Evolutionary conservation across 306 rosid species (phyloP).

Genomic region (Herpetospermum pedunculosum): DNA sequence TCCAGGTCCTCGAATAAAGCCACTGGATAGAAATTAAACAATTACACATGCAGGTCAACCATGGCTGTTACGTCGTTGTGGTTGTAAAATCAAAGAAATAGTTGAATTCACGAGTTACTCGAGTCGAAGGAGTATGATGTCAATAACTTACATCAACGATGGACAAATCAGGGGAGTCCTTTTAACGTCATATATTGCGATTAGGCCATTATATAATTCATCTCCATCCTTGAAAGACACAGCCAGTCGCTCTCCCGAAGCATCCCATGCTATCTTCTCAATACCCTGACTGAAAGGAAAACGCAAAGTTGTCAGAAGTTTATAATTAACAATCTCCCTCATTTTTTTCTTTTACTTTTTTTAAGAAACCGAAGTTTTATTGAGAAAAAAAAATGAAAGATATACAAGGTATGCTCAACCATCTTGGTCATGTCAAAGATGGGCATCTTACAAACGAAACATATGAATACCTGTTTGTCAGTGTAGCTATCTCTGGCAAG

Average conservation of each 20-base stretch:
- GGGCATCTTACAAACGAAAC: neutral
- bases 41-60: neutral
- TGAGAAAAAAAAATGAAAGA: no score
- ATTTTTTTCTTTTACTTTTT: no score
- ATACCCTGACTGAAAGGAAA: slow-evolving; percentile 61
- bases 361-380: no score
- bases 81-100: neutral
- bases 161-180: slow-evolving; percentile 66
- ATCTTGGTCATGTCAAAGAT: slow-evolving; percentile 6
- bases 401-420: no score
- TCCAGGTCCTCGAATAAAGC: slow-evolving; percentile 97
- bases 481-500: slow-evolving; percentile 60
- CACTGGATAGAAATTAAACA: slow-evolving; percentile 35
- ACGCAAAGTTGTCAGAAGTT: slow-evolving; percentile 1
- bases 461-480: slow-evolving; percentile 61
- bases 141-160: slow-evolving; percentile 64
- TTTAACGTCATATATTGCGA: slow-evolving; percentile 75
- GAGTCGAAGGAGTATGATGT: neutral
- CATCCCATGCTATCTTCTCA: slow-evolving; percentile 92
- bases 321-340: neutral
- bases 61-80: neutral
- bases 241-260: slow-evolving; percentile 91
- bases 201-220: slow-evolving; percentile 60
- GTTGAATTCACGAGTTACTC: neutral
- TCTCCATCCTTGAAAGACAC: slow-evolving; percentile 73